A percentile compares a stretch with the other conserved stretches of the same genome.
phyloP scores from a whole-genome alignment of 164 flowering plant species.

The Hamamelis virginiana region DNA sequence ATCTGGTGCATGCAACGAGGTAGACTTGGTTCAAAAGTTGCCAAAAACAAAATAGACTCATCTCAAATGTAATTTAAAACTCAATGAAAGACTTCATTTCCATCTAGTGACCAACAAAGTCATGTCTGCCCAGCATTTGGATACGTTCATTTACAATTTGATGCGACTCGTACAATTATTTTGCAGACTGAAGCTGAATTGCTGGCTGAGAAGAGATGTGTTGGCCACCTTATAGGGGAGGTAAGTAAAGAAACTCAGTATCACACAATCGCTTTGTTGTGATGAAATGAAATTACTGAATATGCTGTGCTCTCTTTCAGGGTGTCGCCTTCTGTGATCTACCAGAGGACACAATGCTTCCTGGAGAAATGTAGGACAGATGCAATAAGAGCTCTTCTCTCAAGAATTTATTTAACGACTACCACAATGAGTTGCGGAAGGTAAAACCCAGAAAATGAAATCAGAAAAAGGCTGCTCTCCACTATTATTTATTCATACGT shows the following conservation, averaged over 20 bases:
- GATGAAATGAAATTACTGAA: not conserved
- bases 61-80: no score
- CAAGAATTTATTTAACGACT: not conserved
- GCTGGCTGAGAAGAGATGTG: conserved; percentile 93
- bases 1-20: no score
- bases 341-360: conserved; percentile 97
- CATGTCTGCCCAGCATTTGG: no score
- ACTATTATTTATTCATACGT: not conserved
- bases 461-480: not conserved
- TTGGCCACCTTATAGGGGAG: conserved; percentile 92
- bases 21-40: no score
- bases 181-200: conserved; percentile 89
- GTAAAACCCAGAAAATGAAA: not conserved
- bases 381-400: not conserved
- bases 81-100: no score
- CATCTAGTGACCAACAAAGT: no score
- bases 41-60: no score
- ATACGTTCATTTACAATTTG: not conserved
- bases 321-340: conserved; percentile 87
- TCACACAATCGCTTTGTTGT: not conserved
- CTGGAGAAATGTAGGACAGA: conserved; percentile 70
- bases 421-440: not conserved
- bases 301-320: conserved; percentile 30
- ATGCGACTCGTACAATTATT: not conserved
- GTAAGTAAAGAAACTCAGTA: conserved; percentile 31